Evolutionary conservation across 2,329 filamentous ascomycete genomes (phyloP), one percentile per base, ranked within the genome.

Genomic region (Knoxdaviesia proteae): DNA sequence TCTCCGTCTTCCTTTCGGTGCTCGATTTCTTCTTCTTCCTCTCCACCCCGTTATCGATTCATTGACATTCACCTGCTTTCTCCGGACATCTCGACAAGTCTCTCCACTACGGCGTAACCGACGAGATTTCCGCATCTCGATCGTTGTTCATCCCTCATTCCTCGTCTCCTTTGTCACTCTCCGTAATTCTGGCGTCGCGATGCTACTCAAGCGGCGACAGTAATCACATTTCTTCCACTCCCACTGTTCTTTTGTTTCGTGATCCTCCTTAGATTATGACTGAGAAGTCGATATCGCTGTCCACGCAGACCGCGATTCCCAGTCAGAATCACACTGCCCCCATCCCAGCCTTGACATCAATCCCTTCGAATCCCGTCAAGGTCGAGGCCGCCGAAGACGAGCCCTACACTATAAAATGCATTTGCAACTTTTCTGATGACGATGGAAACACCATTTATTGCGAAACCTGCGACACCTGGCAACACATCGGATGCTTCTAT

Each of bases 391-490:
- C 58, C 46, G 75, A 78, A 53, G 81, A 87, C 61, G 81, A 88
- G 60, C 80, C 80, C 11, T 93, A 92, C 60, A 92, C 84, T 46
- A 94, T 96, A 65, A 94, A 92, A 68, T 98, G 90, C 71, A 93
- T 96, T 53, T 98, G 90, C 64, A 77, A 77, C 58, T 94, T 81
- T 61, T 67, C 76, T 58, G 86, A 93, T 65, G 90, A 98, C 68
- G 90, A 98, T 67, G 90, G 90, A 61, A 88, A 84, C 61, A 98
- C 90, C 46, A 92, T 98, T 48, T 84, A 87, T 61, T 98, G 90
- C 68, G 90, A 96, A 58, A 74, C 70, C 46, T 98, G 90, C 68
- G 83, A 94, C 57, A 90, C 86, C 41, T 98, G 90, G 90, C 90
- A 98, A 62, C 90, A 98, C 61, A 93, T 94, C 53, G 79, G 86